Evolutionary conservation across 1,284 basidiomycete genomes (phyloP), one percentile per base, ranked within the genome.

Genomic region (Ustilago hordei): DNA sequence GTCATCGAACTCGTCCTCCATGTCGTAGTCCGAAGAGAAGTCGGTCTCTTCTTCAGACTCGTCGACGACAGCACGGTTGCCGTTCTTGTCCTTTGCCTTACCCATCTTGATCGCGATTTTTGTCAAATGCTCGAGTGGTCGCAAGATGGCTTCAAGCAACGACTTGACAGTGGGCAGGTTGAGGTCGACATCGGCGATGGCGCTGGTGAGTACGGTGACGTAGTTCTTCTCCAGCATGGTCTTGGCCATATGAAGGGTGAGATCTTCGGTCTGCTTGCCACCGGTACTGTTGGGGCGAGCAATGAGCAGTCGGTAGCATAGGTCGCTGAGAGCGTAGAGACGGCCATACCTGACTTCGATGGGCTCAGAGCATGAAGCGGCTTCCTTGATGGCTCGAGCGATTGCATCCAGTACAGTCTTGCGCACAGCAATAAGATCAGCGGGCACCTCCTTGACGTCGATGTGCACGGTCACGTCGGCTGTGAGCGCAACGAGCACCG

Each of bases 201-300:
- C 93, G 58, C 89, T 92, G 0, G 97, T 98, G 38, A 99, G 88
- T 4, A 93, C 92, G 7, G 92, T 90, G 23, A 98, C 97, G 81
- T 93, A 97, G 85, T 94, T 95, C 89, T 98, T 98, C 88, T 99
- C 97, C 53, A 99, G 88, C 97, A 99, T 99, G 74, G 95, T 90
- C 88, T 98, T 99, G 48, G 97, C 95, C 66, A 98, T 90, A 75
- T 98, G 95, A 17, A 95, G 92, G 3, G 93, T 92, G 12, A 90
- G 89, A 58, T 97, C 95, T 50, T 95, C 93, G 67, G 90, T 70
- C 55, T 74, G 79, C 60, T 74, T 78, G 45, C 69, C 76, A 31
- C 64, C 65, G 1, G 64, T 62, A 60, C 56, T 70, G 83, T 92
- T 92, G 57, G 88, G 86, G 19, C 91, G 91, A 13, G 94, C 92